phyloP scores from a whole-genome alignment of 73 alveolate genomes.

The Paramecium caudatum region DNA sequence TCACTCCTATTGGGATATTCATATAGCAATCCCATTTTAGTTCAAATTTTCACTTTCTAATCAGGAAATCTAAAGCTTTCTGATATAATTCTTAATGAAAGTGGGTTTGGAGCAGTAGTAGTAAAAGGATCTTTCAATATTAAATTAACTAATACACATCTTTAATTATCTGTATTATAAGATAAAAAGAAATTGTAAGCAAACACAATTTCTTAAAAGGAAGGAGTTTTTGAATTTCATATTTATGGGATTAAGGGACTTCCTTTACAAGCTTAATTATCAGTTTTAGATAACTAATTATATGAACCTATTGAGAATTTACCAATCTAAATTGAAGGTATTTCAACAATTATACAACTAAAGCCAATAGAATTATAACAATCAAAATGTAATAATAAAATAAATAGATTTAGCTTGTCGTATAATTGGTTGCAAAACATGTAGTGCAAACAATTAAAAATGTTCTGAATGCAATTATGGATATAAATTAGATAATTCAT shows the following conservation, averaged over 20 bases:
- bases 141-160: slow-evolving; percentile 10
- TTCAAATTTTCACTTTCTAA: neutral
- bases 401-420: neutral
- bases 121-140: slow-evolving; percentile 1
- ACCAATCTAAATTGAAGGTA: neutral
- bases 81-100: neutral
- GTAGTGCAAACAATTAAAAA: neutral
- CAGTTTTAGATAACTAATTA: neutral
- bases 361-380: neutral
- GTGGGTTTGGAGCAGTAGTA: slow-evolving; percentile 24
- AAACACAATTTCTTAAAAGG: neutral
- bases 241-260: neutral
- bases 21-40: slow-evolving; percentile 24
- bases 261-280: neutral
- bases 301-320: neutral
- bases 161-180: neutral
- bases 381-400: neutral
- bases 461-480: slow-evolving; percentile 19
- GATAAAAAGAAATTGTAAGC: neutral
- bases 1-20: neutral
- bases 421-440: slow-evolving; percentile 10
- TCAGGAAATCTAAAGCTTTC: neutral
- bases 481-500: neutral
- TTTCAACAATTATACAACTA: neutral
- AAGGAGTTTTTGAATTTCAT: slow-evolving; percentile 25